These are phyloP conservation scores for Intubia oerlemansii DNA, from an alignment of 2,329 filamentous ascomycete species.

Conservation along the genomic window DNA sequence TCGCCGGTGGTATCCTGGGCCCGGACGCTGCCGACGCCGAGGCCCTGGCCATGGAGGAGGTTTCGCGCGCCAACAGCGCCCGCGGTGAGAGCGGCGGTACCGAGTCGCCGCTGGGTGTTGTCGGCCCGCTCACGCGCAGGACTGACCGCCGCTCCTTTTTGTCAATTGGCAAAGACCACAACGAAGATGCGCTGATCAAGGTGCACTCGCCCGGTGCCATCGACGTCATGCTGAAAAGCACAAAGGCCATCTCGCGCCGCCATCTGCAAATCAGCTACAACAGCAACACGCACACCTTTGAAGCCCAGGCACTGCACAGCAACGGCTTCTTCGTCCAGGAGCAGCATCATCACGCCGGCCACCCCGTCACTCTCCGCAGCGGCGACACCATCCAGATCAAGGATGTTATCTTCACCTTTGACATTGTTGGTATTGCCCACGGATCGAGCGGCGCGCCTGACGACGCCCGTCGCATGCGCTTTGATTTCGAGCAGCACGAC, in stretches of 20 bases:
- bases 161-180: not conserved
- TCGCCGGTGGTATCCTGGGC: not conserved
- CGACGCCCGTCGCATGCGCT: slow-evolving; percentile 34
- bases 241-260: slow-evolving; percentile 52
- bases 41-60: not conserved
- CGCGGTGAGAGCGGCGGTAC: no score
- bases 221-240: slow-evolving; percentile 36
- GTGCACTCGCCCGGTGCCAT: slow-evolving; percentile 43
- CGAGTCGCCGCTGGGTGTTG: no score
- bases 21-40: not conserved
- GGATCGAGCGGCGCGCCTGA: slow-evolving; percentile 32
- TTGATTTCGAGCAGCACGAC: slow-evolving; percentile 45
- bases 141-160: not conserved
- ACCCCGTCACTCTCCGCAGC: slow-evolving; percentile 35
- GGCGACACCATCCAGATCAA: slow-evolving; percentile 52
- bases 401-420: slow-evolving; percentile 44
- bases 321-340: slow-evolving; percentile 54
- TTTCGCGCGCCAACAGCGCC: not conserved
- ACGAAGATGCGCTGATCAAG: slow-evolving; percentile 22
- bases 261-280: slow-evolving; percentile 57
- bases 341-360: slow-evolving; percentile 30
- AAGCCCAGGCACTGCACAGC: slow-evolving; percentile 36
- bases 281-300: slow-evolving; percentile 37
- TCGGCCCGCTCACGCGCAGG: not conserved
- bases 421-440: slow-evolving; percentile 40